Conservation (phyloP, 805 yeast species). For the Deakozyma indianensis region DNA sequence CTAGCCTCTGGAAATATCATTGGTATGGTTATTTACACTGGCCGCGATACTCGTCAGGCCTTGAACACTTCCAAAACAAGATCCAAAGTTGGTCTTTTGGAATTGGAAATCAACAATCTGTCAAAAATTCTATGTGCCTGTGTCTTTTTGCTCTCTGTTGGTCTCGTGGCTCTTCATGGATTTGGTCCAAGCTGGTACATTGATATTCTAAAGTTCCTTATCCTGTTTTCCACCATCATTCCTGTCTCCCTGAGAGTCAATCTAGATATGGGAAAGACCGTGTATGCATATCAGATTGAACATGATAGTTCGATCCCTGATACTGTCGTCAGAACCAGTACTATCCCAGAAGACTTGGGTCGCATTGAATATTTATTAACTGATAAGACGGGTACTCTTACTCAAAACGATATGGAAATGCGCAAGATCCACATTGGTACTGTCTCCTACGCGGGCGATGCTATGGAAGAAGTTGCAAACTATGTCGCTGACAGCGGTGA, state of each 20-base stretch:
- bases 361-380: conserved; percentile 82
- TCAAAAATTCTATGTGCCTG: conserved; percentile 81
- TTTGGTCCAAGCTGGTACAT: conserved; percentile 66
- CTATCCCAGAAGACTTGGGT: conserved; percentile 96
- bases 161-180: conserved; percentile 70
- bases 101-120: conserved; percentile 75
- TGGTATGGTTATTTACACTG: conserved; percentile 83
- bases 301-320: conserved; percentile 69
- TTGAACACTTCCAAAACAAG: conserved; percentile 82
- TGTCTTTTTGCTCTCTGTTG: conserved; percentile 64
- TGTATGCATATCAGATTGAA: conserved; percentile 89
- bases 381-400: conserved; percentile 94
- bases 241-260: conserved; percentile 94
- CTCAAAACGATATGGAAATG: conserved; percentile 96
- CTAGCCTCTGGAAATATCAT: conserved; percentile 86
- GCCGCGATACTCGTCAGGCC: conserved; percentile 85
- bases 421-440: conserved; percentile 86
- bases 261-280: conserved; percentile 87
- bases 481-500: conserved; percentile 29
- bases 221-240: conserved; percentile 84
- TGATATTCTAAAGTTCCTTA: conserved; percentile 79
- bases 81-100: conserved; percentile 80
- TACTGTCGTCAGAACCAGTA: conserved; percentile 90
- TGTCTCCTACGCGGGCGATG: conserved; percentile 82
- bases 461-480: conserved; percentile 75